Evolutionary conservation across 1,139 yeast species (phyloP), one percentile per base, ranked within the genome.

Genomic region (Diutina sp.): DNA sequence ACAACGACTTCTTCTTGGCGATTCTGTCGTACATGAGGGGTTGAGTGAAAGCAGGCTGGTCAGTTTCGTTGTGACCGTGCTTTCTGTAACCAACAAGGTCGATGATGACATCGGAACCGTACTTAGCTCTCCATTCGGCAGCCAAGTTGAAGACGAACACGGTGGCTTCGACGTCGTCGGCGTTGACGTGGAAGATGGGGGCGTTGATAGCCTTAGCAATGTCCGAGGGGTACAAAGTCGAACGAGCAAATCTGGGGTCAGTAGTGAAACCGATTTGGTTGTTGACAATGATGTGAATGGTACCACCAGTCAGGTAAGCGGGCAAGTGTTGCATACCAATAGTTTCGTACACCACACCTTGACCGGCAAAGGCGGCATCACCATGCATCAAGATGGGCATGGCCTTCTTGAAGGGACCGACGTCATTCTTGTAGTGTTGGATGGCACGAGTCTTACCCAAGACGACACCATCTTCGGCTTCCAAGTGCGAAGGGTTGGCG

Each of bases 211-310:
- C 78, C 78, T 95, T 95, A 65, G 98, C 99, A 69, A 95, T 82
- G 76, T 93, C 99, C 29, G 97, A 88, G 66, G 99, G 98, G 73
- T 93, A 95, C 67, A 95, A 93, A 55, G 99, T 93, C 44, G 99
- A 93, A 78, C 99, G 86, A 46, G 97, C 91, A 67, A 87, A 87
- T 77, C 97, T 83, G 64, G 99, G 99, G 72, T 93, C 98, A 56
- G 99, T 93, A 62, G 99, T 93, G 83, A 93, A 93, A 73, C 99
- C 99, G 71, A 93, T 93, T 80, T 93, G 99, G 78, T 93, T 93
- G 76, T 95, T 95, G 62, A 93, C 90, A 67, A 93, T 91, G 63
- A 93, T 83, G 73, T 93, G 99, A 63, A 93, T 80, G 58, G 98
- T 90, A 81, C 99, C 99, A 78, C 99, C 99, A 56, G 98, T 91